Base-by-base conservation (phyloP, 208 protist species). In the Trypanosoma brucei region DNA sequence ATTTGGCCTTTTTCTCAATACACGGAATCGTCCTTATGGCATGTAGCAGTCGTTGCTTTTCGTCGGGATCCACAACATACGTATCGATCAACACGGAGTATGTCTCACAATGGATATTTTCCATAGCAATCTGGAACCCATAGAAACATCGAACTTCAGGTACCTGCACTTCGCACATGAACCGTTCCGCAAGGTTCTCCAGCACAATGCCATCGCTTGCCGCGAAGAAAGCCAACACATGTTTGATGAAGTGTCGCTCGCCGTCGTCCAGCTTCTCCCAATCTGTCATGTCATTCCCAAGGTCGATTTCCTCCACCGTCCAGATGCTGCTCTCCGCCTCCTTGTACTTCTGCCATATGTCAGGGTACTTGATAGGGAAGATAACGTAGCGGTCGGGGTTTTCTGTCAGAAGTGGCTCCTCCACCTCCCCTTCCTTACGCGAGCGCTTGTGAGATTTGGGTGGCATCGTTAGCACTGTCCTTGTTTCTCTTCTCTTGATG, bases 271-370 rank as follows among this genome's bases (percentile, higher is more conserved):
- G 83, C 63, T 80, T 86, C 48, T 78, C 76, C 97, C 97, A 99
- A 79, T 99, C 93, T 11, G 66, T 68, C 70, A 94, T 70, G 86
- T 99, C 98, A 37, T 68, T 70, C 42, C 80, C 72, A 3, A 99
- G 85, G 83, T 99, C 98, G 51, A 99, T 96, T 77, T 99, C 98
- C 81, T 99, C 97, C 52, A 98, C 86, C 42, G 97, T 99, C 97
- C 97, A 99, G 81, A 98, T 98, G 55, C 83, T 96, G 64, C 88
- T 88, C 81, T 98, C 92, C 66, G 97, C 95, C 81, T 99, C 97
- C 91, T 99, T 99, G 88, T 99, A 99, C 91, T 99, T 98, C 69
- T 97, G 71, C 98, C 98, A 99, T 38, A 99, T 95, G 46, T 97
- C 92, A 38, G 76, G 77, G 77, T 99, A 93, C 76, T 98, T 79